phyloP scores from a whole-genome alignment of 768 basidiomycete species.

The Suillus hirtellus region DNA sequence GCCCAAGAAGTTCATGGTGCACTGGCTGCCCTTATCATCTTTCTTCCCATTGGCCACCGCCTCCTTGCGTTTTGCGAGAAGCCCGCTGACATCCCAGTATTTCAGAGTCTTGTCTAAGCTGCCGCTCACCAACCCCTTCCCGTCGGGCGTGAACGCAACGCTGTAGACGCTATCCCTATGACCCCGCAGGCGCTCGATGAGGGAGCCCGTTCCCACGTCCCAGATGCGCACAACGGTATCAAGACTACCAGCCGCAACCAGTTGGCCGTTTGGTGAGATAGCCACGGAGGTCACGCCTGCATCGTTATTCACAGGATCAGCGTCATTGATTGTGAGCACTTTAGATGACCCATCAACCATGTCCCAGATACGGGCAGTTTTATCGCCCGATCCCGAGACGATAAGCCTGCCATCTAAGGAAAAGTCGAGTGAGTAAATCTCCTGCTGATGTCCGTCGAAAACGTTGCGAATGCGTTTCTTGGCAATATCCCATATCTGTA shows the following conservation, averaged over 20 bases:
- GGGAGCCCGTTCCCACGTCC: constrained; percentile 44
- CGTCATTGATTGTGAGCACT: constrained; percentile 30
- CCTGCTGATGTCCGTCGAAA: constrained; percentile 34
- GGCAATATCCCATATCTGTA: constrained; percentile 28
- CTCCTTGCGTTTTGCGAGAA: constrained; percentile 31
- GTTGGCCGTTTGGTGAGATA: constrained; percentile 34
- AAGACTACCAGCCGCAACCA: constrained; percentile 54
- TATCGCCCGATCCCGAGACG: constrained; percentile 39
- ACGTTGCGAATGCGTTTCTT: constrained; percentile 30
- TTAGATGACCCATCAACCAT: constrained; percentile 32
- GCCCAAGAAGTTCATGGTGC: constrained; percentile 32
- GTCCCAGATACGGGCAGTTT: constrained; percentile 37
- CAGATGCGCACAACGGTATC: constrained; percentile 54
- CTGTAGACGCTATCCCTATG: constrained; percentile 33
- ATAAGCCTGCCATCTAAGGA: constrained; percentile 34
- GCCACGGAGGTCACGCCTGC: constrained; percentile 27
- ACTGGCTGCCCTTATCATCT: constrained; percentile 26
- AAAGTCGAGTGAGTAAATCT: constrained; percentile 39
- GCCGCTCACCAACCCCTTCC: constrained; percentile 27
- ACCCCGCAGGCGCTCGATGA: constrained; percentile 23
- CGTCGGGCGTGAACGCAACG: constrained; percentile 31
- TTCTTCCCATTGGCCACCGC: constrained; percentile 37
- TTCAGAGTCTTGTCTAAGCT: constrained; percentile 36
- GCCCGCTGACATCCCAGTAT: constrained; percentile 44
- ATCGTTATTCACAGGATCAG: constrained; percentile 23